Evolutionary conservation across 2,329 filamentous ascomycete species (phyloP), one percentile per base, ranked within the genome.

Genomic region (Tetracladium maxilliforme): DNA sequence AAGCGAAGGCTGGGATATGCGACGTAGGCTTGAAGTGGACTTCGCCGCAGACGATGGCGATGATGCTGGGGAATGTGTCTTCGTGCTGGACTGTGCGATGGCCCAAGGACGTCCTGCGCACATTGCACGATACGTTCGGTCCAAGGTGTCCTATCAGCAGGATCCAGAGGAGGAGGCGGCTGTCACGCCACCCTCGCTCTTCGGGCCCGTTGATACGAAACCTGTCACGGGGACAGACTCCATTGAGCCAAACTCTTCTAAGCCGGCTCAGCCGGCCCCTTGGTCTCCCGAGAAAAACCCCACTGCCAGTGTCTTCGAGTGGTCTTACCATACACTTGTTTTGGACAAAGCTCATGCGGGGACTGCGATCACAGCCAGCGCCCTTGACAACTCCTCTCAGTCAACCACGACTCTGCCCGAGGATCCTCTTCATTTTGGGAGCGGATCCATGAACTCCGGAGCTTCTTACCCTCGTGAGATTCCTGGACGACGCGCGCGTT

Each of bases 1-100:
- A 2, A 95, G 80, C 41, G 56, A 78, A 30, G 78, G 79, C 3
- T 95, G 90, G 87, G 81, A 95, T 41, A 95, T 95, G 86, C 72
- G 72, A 26, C 70, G 84, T 31, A 72, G 60, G 33, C 56, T 95
- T 4, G 77, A 90, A 39, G 82, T 93, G 3, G 90, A 98, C 43
- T 95, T 94, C 50, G 78, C 78, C 20, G 72, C 70, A 12, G 81
- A 86, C 35, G 79, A 90, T 49, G 68, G 70, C n/a, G 58, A 69
- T 27, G 69, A 73, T 24, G 75, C 73, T 14, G 84, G 84, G 12
- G 87, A 94, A 48, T 64, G 62, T 10, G 56, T 92, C 19, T 60
- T 92, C 14, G 64, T 92, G 4, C 61, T 94, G 23, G 62, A 70
- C 17, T 78, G 76, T 39, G 83, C 81, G n/a, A n/a, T n/a, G n/a